phyloP scores from a whole-genome alignment of 305 asterid genomes.

The Rubia peregrina region DNA sequence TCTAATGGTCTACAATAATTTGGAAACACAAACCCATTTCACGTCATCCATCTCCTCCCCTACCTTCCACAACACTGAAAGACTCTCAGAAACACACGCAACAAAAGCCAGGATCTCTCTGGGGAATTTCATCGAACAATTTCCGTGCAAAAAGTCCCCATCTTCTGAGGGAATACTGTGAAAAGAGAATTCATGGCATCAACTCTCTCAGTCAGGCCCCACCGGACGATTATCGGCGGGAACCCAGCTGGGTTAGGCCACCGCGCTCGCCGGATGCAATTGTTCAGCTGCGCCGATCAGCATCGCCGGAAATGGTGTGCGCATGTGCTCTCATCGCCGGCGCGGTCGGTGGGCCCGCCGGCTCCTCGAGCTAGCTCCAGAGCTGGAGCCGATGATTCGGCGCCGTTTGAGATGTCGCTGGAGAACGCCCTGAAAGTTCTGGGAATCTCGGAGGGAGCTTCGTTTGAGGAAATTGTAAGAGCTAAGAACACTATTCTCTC shows the following conservation, averaged over 20 bases:
- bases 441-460: constrained; percentile 87
- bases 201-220: constrained; percentile 67
- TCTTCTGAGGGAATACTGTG: neutral
- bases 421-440: constrained; percentile 82
- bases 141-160: neutral
- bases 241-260: constrained; percentile 35
- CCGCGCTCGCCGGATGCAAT: constrained; percentile 19
- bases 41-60: constrained; percentile 14
- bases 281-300: constrained; percentile 6
- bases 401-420: constrained; percentile 86
- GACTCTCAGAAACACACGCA: neutral
- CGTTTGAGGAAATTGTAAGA: constrained; percentile 85
- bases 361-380: constrained; percentile 66
- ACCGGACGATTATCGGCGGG: constrained; percentile 31
- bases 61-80: constrained; percentile 3
- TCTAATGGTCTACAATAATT: constrained; percentile 6
- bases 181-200: constrained; percentile 50
- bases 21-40: constrained; percentile 11
- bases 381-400: constrained; percentile 98
- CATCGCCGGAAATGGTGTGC: constrained; percentile 26
- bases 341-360: constrained; percentile 27
- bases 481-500: constrained; percentile 75
- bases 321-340: constrained; percentile 17
- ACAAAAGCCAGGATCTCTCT: neutral
- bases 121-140: neutral